Conservation (phyloP, 1,284 basidiomycete genomes). For the Erythrobasidium hasegawianum region DNA sequence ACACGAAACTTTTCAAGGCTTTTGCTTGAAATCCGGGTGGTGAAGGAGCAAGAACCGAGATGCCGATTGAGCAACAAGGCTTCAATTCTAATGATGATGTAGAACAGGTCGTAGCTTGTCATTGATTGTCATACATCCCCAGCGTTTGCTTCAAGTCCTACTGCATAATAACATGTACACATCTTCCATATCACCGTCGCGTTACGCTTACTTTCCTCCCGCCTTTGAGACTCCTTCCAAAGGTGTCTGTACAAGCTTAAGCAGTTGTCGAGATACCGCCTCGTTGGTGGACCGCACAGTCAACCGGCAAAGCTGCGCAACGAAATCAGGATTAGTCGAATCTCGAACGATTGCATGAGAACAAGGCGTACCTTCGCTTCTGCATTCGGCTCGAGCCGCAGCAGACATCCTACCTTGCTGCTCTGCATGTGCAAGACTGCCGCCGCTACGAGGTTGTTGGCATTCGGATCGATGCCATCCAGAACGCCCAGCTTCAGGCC, state of each 20-base stretch:
- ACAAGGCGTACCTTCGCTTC: slow-evolving; percentile 72
- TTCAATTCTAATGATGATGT: too few relatives aligned
- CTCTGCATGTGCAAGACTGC: slow-evolving; percentile 83
- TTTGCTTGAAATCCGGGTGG: neutral
- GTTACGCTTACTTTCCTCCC: neutral
- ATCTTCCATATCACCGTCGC: neutral
- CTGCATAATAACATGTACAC: neutral
- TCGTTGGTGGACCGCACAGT: slow-evolving; percentile 95
- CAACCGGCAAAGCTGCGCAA: slow-evolving; percentile 74
- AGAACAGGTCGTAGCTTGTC: too few relatives aligned
- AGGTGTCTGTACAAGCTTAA: slow-evolving; percentile 46
- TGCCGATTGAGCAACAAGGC: too few relatives aligned
- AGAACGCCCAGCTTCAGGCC: slow-evolving; percentile 75
- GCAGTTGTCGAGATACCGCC: slow-evolving; percentile 75
- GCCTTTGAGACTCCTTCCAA: slow-evolving; percentile 5
- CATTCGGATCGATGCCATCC: slow-evolving; percentile 60
- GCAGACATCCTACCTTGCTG: slow-evolving; percentile 91
- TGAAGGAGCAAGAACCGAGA: too few relatives aligned
- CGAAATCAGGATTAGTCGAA: too few relatives aligned
- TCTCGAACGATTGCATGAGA: neutral
- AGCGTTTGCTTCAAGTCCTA: neutral
- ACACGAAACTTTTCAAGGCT: neutral
- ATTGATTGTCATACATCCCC: neutral
- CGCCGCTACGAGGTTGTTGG: slow-evolving; percentile 76
- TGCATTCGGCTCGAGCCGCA: slow-evolving; percentile 88